Evolutionary conservation across 345 rosid genomes (phyloP), one percentile per base, ranked within the genome.

Genomic region (Dovyalis caffra): DNA sequence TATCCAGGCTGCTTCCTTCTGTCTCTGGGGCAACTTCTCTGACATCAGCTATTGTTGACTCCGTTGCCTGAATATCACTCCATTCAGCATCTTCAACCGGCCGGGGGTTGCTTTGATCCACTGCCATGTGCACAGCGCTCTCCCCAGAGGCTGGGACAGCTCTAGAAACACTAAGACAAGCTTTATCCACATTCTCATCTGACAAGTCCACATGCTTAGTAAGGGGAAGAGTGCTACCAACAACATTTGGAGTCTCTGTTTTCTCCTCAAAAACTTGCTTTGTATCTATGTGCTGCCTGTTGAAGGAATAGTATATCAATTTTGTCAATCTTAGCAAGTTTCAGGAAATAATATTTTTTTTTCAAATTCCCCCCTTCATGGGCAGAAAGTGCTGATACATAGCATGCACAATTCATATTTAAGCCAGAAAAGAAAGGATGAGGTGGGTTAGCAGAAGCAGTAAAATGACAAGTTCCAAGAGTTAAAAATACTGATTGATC

Each of bases 21-120:
- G 85, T 85, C 85, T 83, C 89, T 0, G 90, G 72, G 23, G 88
- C 82, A 67, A 90, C 78, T 85, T 91, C 98, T 83, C 96, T 81
- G 57, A 95, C 99, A 72, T 93, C 92, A 4, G 94, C 83, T 70
- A 91, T 86, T 69, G 88, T 85, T 29, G 93, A 82, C 68, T 90
- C 99, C 7, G 98, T 91, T 76, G 99, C 93, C 83, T 86, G 97
- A 80, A 95, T 91, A 80, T 92, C 96, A 56, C 85, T 92, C 99
- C 98, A 90, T 72, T 89, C 81, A 11, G 74, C 85, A 25, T 93
- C 97, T 61, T 83, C 90, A 57, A 86, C 83, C 11, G 92, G 88
- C 78, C 64, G 89, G 79, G 76, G 79, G 76, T 83, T 87, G 11
- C 78, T 86, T 78, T 90, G 88, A 61, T 92, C 88, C 34, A 80